Percentiles rank a stretch among this genome's conserved stretches.
Conservation (phyloP, 2,329 filamentous ascomycete genomes). For the Macrophomina pseudophaseolina region DNA sequence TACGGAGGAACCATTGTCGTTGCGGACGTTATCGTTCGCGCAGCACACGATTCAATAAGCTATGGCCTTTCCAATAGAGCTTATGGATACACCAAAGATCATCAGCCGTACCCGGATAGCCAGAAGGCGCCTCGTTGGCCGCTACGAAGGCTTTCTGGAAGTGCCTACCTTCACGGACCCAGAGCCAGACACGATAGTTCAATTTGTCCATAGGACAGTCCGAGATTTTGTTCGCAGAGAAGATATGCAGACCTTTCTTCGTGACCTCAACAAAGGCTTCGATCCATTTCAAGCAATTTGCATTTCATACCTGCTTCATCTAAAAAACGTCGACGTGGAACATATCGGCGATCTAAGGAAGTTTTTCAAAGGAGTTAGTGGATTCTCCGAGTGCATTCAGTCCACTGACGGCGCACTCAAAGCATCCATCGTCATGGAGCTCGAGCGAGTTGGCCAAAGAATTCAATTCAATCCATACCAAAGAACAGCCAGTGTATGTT, state of each 20-base stretch:
- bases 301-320: not conserved
- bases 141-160: slow-evolving; percentile 31
- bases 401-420: not conserved
- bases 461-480: no score
- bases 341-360: not conserved
- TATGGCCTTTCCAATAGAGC: not conserved
- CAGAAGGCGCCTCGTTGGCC: slow-evolving; percentile 21
- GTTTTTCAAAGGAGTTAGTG: not conserved
- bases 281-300: not conserved
- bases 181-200: not conserved
- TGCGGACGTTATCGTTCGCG: slow-evolving; percentile 27
- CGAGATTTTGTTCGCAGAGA: slow-evolving; percentile 25
- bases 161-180: not conserved
- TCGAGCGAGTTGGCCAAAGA: not conserved
- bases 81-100: not conserved
- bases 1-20: not conserved
- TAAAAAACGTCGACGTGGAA: not conserved
- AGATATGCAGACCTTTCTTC: not conserved
- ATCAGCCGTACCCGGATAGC: not conserved
- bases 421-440: not conserved
- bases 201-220: slow-evolving; percentile 29
- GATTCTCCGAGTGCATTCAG: not conserved
- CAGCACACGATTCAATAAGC: slow-evolving; percentile 19
- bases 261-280: not conserved
- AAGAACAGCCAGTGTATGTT: no score